phyloP scores from a whole-genome alignment of 176 grass and related monocot species.

The Carex scoparia region DNA sequence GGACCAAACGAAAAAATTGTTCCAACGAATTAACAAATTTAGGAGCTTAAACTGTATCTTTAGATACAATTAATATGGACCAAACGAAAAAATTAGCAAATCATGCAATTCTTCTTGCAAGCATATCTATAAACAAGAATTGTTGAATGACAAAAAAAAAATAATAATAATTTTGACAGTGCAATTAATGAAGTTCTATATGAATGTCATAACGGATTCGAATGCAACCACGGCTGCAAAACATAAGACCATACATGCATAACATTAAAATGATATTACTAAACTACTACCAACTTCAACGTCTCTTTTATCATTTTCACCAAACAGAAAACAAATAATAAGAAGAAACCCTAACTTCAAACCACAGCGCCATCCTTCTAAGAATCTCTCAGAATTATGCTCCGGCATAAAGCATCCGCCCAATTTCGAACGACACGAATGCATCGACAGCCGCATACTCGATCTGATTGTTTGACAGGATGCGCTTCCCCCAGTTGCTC shows the following conservation, averaged over 20 bases:
- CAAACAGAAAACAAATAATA: background rate
- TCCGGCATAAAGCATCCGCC: constrained; percentile 7
- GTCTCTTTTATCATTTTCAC: background rate
- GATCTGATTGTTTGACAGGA: constrained; percentile 22
- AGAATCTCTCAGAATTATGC: constrained; percentile 25
- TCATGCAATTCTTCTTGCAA: background rate
- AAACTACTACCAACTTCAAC: background rate
- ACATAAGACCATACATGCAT: too few relatives aligned
- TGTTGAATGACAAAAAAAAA: too few relatives aligned
- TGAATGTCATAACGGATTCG: too few relatives aligned
- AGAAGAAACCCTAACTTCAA: background rate
- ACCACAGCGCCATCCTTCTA: constrained; percentile 29
- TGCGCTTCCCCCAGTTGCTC: constrained; percentile 40
- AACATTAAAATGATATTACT: too few relatives aligned
- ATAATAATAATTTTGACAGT: background rate
- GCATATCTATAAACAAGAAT: background rate
- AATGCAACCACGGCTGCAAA: too few relatives aligned
- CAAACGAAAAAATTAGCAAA: background rate
- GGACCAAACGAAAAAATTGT: too few relatives aligned
- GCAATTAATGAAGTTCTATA: background rate
- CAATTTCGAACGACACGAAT: constrained; percentile 34
- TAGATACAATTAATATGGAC: background rate
- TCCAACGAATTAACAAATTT: background rate
- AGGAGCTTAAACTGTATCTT: background rate
- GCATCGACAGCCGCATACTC: constrained; percentile 35